phyloP scores from a whole-genome alignment of 352 stramenopile species.

The Phytophthora pisi region DNA sequence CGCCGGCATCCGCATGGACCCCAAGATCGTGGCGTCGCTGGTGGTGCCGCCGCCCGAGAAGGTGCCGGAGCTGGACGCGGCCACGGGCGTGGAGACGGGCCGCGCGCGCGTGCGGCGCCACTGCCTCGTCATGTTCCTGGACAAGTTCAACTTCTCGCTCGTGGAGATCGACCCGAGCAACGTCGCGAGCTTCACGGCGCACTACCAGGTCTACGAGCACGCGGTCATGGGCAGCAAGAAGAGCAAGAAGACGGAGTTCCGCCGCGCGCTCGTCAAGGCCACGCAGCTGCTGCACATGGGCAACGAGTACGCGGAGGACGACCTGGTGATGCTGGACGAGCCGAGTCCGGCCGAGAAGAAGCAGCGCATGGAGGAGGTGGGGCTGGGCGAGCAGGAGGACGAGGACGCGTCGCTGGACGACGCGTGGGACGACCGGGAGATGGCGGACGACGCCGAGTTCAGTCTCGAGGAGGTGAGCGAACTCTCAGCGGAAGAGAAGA shows the following conservation, averaged over 20 bases:
- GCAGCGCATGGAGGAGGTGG: constrained; percentile 32
- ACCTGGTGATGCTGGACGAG: constrained; percentile 44
- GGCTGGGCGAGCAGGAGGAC: constrained; percentile 6
- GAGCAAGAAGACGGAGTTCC: constrained; percentile 34
- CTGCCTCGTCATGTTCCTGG: constrained; percentile 68
- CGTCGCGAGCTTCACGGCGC: constrained; percentile 57
- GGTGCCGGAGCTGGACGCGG: constrained; percentile 26
- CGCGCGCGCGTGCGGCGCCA: constrained; percentile 27
- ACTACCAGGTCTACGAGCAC: constrained; percentile 46
- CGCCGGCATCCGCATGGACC: constrained; percentile 47
- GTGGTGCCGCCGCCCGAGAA: constrained; percentile 47
- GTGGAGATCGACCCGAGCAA: constrained; percentile 42
- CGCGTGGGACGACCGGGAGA: constrained; percentile 26
- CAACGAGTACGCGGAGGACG: constrained; percentile 34
- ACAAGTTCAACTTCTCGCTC: constrained; percentile 68
- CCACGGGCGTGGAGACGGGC: constrained; percentile 27
- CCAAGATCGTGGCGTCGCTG: constrained; percentile 39
- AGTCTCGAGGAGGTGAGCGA: constrained; percentile 12
- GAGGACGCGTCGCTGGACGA: constrained; percentile 21
- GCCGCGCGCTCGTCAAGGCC: constrained; percentile 41
- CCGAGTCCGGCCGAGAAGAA: constrained; percentile 41
- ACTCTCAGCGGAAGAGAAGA: constrained; percentile 20
- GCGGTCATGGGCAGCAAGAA: constrained; percentile 37
- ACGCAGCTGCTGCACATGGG: constrained; percentile 51
- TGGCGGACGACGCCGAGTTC: constrained; percentile 10